These are phyloP conservation scores for Ophiostoma perfectum DNA, from an alignment of 2,329 filamentous ascomycete species.

Conservation along the genomic window DNA sequence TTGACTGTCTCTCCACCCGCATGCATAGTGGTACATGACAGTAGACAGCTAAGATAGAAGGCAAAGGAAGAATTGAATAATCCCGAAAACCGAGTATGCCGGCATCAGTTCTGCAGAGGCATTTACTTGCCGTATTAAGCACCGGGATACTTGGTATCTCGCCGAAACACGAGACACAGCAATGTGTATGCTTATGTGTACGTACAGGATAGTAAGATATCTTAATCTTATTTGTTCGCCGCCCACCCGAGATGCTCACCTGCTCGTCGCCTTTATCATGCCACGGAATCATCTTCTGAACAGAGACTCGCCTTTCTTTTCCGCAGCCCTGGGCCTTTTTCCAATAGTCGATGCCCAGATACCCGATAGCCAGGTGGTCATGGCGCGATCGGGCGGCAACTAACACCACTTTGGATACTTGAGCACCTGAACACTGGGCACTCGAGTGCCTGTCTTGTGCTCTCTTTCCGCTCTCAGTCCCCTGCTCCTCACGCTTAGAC, in stretches of 20 bases:
- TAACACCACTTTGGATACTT: neutral
- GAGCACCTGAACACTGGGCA: neutral
- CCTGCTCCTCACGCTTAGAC: neutral
- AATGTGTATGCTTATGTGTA: too few relatives aligned
- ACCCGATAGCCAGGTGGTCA: neutral
- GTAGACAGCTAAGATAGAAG: neutral
- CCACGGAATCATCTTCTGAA: neutral
- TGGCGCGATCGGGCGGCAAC: conserved; percentile 7
- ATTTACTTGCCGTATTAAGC: conserved; percentile 7
- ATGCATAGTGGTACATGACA: neutral
- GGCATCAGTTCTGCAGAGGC: neutral
- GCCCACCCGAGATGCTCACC: too few relatives aligned
- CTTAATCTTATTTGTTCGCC: too few relatives aligned
- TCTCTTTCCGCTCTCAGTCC: neutral
- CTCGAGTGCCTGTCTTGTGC: neutral
- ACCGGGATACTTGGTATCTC: neutral
- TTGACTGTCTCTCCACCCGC: conserved; percentile 9
- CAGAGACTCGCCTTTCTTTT: neutral
- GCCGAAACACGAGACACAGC: neutral
- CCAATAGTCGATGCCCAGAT: neutral
- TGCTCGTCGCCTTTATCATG: neutral
- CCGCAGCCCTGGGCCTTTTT: too few relatives aligned
- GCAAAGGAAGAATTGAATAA: neutral
- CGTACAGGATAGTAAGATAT: too few relatives aligned
- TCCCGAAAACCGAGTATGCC: conserved; percentile 10